Conservation (phyloP, 805 yeast genomes). For the Nakazawaea ambrosiae region DNA sequence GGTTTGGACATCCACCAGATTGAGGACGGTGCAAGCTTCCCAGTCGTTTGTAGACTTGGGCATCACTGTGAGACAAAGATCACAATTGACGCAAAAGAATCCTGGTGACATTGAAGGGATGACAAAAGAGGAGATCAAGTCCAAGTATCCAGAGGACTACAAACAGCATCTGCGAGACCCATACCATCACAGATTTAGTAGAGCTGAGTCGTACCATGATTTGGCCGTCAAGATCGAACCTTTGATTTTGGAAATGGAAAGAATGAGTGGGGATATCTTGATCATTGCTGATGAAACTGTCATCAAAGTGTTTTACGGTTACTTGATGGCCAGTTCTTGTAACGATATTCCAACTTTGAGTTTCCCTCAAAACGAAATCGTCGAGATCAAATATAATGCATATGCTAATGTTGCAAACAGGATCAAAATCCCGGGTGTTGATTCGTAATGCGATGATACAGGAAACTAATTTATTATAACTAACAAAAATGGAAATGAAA, state of each 20-base stretch:
- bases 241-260: slow-evolving; percentile 84
- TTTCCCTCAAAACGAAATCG: slow-evolving; percentile 77
- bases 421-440: slow-evolving; percentile 30
- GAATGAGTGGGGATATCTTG: slow-evolving; percentile 79
- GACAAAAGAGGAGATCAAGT: slow-evolving; percentile 50
- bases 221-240: slow-evolving; percentile 93
- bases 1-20: slow-evolving; percentile 94
- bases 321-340: slow-evolving; percentile 87
- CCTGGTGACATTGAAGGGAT: slow-evolving; percentile 83
- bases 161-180: slow-evolving; percentile 66
- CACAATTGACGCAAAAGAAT: slow-evolving; percentile 80
- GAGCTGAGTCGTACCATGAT: slow-evolving; percentile 95
- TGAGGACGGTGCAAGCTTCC: slow-evolving; percentile 77
- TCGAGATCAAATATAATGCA: slow-evolving; percentile 83
- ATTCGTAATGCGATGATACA: slow-evolving; percentile 10
- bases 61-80: slow-evolving; percentile 62
- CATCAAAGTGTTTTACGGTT: slow-evolving; percentile 84
- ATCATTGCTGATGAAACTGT: slow-evolving; percentile 93
- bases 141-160: slow-evolving; percentile 63
- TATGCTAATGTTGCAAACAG: slow-evolving; percentile 65
- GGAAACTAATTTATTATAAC: too few species aligned
- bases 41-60: slow-evolving; percentile 56
- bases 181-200: slow-evolving; percentile 84
- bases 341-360: slow-evolving; percentile 74
- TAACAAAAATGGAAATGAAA: too few species aligned